Base-by-base conservation (phyloP, 2,329 filamentous ascomycete genomes). In the Colletotrichum chlorophyti region DNA sequence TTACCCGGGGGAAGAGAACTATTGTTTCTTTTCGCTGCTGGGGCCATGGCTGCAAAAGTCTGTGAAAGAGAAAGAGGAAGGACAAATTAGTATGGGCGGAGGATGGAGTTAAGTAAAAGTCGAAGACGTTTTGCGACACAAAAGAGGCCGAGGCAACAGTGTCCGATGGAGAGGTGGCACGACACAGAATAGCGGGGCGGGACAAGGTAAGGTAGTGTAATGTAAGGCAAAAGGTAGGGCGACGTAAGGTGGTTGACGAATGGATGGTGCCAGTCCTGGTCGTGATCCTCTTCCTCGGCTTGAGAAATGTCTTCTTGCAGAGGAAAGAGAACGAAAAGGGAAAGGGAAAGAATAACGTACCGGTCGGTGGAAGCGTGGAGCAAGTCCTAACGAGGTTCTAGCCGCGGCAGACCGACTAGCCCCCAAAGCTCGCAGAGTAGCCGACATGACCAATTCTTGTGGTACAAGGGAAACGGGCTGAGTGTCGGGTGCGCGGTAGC, bases 1-100 rank as follows among this genome's bases (percentile, higher is more conserved):
- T 58, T 71, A 85, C 82, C 80, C 66, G 74, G 68, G 53, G 83
- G 81, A 51, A 85, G 73, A 62, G 84, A 84, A 77, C 83, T 87
- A 69, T 77, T 86, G 72, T 78, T 82, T 70, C 84, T 75, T 71
- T 74, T 79, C 65, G 76, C 72, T 63, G 79, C 73, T 48, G 79
- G 76, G 41, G 83, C 80, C 83, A 87, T 86, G 70, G 69, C 69
- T 72, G 66, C 65, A 69, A 55, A 26, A 32, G 26, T 53, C 57
- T 60, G 32, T n/a, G 31, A n/a, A n/a, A n/a, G 47, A 34, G 53
- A 35, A 38, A 27, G 17, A 43, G 51, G 41, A 21, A 27, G 15
- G 29, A 11, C 35, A 19, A 38, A 41, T 17, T 27, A 53, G 26
- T 35, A 10, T 17, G 38, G 12, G 49, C 6, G 38, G 26, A 24